phyloP scores from a whole-genome alignment of 495 filamentous ascomycete genomes.

The Poronia punctata region DNA sequence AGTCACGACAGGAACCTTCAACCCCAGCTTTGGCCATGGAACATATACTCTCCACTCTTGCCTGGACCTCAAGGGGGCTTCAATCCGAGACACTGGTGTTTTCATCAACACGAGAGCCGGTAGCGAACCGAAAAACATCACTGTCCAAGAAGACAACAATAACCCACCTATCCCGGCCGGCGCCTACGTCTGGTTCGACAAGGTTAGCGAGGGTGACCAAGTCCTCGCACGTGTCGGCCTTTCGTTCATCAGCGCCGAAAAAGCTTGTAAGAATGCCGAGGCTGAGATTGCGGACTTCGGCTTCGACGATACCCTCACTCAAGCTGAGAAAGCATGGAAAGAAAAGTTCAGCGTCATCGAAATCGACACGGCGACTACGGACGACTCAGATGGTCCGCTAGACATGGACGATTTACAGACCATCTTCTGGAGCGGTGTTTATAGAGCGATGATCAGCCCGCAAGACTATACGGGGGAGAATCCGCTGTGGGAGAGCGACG shows the following conservation, averaged over 20 bases:
- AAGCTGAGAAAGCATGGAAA: slow-evolving; percentile 50
- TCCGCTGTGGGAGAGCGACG: slow-evolving; percentile 58
- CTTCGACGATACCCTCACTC: slow-evolving; percentile 43
- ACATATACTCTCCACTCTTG: slow-evolving; percentile 54
- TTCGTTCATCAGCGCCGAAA: slow-evolving; percentile 54
- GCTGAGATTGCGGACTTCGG: slow-evolving; percentile 52
- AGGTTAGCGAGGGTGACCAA: slow-evolving; percentile 31
- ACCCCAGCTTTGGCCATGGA: slow-evolving; percentile 60
- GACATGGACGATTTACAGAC: slow-evolving; percentile 44
- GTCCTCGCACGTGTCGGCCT: slow-evolving; percentile 53
- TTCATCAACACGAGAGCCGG: slow-evolving; percentile 50
- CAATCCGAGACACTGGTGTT: slow-evolving; percentile 52
- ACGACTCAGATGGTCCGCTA: slow-evolving; percentile 25
- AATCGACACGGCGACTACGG: slow-evolving; percentile 41
- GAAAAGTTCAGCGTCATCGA: slow-evolving; percentile 49
- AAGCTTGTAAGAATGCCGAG: slow-evolving; percentile 56
- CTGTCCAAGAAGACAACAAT: slow-evolving; percentile 45
- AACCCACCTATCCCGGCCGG: slow-evolving; percentile 54
- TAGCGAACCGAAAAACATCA: slow-evolving; percentile 41
- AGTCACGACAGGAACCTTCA: slow-evolving; percentile 53
- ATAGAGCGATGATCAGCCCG: slow-evolving; percentile 58
- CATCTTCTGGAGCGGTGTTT: slow-evolving; percentile 59
- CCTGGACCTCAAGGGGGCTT: slow-evolving; percentile 54
- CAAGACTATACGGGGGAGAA: slow-evolving; percentile 73
- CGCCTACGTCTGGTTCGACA: slow-evolving; percentile 50